Evolutionary conservation across 805 yeast species (phyloP).

Genomic region (Nakazawaea ishiwadae): DNA sequence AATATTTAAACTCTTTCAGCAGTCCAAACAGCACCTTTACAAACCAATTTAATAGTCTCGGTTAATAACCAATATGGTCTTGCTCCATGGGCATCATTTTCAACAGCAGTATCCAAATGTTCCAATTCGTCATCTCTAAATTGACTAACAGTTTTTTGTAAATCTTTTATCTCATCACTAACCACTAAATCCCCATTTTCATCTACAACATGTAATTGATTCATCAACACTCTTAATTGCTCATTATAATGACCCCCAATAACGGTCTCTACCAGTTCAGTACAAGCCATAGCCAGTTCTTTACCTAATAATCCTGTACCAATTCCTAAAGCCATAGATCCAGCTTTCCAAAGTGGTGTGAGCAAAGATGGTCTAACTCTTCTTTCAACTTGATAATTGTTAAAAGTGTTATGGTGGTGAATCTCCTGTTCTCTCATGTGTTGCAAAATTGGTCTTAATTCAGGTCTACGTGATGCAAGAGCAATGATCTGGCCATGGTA

Average conservation of each 20-base stretch:
- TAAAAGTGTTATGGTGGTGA: conserved; percentile 84
- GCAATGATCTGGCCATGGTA: conserved; percentile 88
- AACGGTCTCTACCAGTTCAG: conserved; percentile 97
- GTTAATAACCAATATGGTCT: conserved; percentile 88
- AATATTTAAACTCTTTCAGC: conserved; percentile 69
- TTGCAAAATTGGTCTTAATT: conserved; percentile 69
- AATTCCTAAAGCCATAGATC: conserved; percentile 83
- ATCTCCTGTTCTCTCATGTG: conserved; percentile 99
- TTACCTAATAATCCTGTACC: conserved; percentile 83
- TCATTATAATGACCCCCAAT: conserved; percentile 94
- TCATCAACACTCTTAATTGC: conserved; percentile 73
- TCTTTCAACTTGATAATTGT: conserved; percentile 64
- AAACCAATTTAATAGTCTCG: conserved; percentile 77
- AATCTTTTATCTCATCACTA: conserved; percentile 50
- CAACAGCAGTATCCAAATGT: conserved; percentile 90
- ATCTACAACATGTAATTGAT: conserved; percentile 50
- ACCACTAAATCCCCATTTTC: conserved; percentile 22
- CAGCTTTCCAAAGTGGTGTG: conserved; percentile 91
- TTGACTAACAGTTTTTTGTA: conserved; percentile 60
- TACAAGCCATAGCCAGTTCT: conserved; percentile 99
- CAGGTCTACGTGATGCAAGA: conserved; percentile 64
- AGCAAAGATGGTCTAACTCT: conserved; percentile 88
- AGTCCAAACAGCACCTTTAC: conserved; percentile 84
- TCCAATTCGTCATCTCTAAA: conserved; percentile 95
- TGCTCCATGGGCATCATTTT: conserved; percentile 88